Evolutionary conservation across 352 stramenopile genomes (phyloP), one percentile per base, ranked within the genome.

Genomic region (Globisporangium carolinianum): DNA sequence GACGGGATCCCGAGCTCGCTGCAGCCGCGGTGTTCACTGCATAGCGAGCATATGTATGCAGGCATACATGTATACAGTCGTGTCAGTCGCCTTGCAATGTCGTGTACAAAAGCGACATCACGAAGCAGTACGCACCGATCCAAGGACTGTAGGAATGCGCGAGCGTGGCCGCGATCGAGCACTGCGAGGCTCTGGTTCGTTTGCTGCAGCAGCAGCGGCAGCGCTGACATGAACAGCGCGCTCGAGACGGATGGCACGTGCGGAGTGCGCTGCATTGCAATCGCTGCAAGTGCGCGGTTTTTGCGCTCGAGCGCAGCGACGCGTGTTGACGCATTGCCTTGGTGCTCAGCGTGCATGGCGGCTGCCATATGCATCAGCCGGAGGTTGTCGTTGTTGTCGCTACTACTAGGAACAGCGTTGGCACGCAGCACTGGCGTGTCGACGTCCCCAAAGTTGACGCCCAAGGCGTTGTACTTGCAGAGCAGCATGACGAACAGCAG

Each of bases 181-280:
- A 79, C 52, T 6, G 76, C 75, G 15, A 91, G 58, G 48, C 61
- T 87, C 48, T 80, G 66, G 50, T 89, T 89, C 43, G 65, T 72
- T 49, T 70, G 71, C 12, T 42, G 56, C 48, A 91, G 61, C 6
- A 87, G 41, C 43, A 92, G 65, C 50, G 82, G 82, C 49, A 92
- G 66, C 41, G 67, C 72, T 6, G 77, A 68, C 50, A 90, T 58
- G 5, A 83, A 56, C 53, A 80, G 58, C 37, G 75, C 61, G 6
- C 61, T 66, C 17, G 65, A 52, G 36, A 55, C 51, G 17, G 24
- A 32, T 32, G 24, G 3, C 24, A 32, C 24, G 24, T 32, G 24
- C 24, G 24, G 24, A 32, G 24, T 32, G 24, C 24, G 24, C 24
- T 32, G 24, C 24, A 6, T 17, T 53, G 32, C 46, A n/a, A 15